Percentiles rank a stretch among this genome's conserved stretches.
Evolutionary conservation across 495 filamentous ascomycete species (phyloP).

Genomic region (Penicillium bialowiezense): DNA sequence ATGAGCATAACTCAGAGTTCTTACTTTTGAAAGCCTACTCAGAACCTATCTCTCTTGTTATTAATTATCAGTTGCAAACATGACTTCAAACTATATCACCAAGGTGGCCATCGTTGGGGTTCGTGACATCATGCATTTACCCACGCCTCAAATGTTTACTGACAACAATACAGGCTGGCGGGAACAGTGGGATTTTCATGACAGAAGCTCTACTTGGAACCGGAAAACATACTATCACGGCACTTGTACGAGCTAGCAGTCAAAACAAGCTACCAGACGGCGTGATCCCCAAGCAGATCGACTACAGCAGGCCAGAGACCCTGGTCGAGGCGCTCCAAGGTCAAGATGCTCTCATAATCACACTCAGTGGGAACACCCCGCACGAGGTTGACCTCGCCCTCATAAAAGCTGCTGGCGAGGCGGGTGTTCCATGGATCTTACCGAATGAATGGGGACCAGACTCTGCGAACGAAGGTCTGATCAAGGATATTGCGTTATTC

Average conservation of each 20-base stretch:
- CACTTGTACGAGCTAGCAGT: slow-evolving; percentile 47
- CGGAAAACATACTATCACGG: slow-evolving; percentile 52
- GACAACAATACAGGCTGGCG: slow-evolving; percentile 48
- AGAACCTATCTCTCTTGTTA: too few relatives aligned
- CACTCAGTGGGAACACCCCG: slow-evolving; percentile 40
- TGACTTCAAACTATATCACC: slow-evolving; percentile 15
- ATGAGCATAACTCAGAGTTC: too few relatives aligned
- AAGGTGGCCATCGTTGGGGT: slow-evolving; percentile 17
- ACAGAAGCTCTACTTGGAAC: slow-evolving; percentile 45
- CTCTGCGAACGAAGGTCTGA: slow-evolving; percentile 27
- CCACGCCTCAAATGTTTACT: neutral
- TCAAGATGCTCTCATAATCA: slow-evolving; percentile 61
- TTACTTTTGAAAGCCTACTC: too few relatives aligned
- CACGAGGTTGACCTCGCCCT: slow-evolving; percentile 44
- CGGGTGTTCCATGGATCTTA: slow-evolving; percentile 58
- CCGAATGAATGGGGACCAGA: slow-evolving; percentile 58
- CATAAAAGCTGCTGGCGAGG: slow-evolving; percentile 57
- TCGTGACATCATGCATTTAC: neutral
- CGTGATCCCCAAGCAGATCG: slow-evolving; percentile 35
- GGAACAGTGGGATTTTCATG: slow-evolving; percentile 55
- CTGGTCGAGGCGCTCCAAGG: slow-evolving; percentile 47
- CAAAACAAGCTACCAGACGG: slow-evolving; percentile 39
- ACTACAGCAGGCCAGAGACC: slow-evolving; percentile 45
- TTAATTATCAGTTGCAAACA: neutral
- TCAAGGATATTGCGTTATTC: slow-evolving; percentile 31